phyloP scores from a whole-genome alignment of 108 stramenopile species.

The Nitzschia sp. region DNA sequence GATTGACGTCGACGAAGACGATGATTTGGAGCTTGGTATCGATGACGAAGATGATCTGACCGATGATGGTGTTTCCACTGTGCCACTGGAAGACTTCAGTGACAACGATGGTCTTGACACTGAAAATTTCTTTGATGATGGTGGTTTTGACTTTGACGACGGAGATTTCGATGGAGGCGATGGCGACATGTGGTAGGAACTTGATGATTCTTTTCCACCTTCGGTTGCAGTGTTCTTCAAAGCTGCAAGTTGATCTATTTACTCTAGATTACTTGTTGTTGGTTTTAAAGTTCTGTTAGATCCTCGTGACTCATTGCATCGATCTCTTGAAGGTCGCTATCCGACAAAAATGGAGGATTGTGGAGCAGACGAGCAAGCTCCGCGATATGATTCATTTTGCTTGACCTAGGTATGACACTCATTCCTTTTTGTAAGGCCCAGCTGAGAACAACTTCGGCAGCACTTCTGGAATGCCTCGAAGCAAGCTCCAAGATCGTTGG shows the following conservation, averaged over 20 bases:
- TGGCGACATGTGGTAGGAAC: not conserved
- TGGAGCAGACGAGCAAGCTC: slow-evolving; percentile 35
- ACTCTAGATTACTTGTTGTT: no score
- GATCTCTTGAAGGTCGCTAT: slow-evolving; percentile 32
- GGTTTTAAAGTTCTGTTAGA: slow-evolving; percentile 5
- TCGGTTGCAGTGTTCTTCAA: no score
- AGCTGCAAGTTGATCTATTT: no score
- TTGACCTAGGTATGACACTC: slow-evolving; percentile 59
- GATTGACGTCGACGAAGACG: slow-evolving; percentile 50
- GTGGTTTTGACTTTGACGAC: slow-evolving; percentile 54
- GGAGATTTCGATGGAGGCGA: slow-evolving; percentile 50
- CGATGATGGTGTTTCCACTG: slow-evolving; percentile 34
- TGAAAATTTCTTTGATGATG: slow-evolving; percentile 52
- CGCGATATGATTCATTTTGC: slow-evolving; percentile 41
- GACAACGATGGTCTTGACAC: slow-evolving; percentile 38
- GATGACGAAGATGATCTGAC: slow-evolving; percentile 44
- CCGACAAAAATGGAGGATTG: slow-evolving; percentile 29
- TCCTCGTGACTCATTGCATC: slow-evolving; percentile 34
- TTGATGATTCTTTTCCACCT: not conserved
- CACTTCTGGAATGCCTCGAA: slow-evolving; percentile 27
- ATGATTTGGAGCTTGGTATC: slow-evolving; percentile 37
- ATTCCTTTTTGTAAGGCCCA: slow-evolving; percentile 51
- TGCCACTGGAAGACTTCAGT: slow-evolving; percentile 48
- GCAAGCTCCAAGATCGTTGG: slow-evolving; percentile 25
- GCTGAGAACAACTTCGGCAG: slow-evolving; percentile 52